Evolutionary conservation across 2,329 filamentous ascomycete species (phyloP), one percentile per base, ranked within the genome.

Genomic region (Ustilaginoidea virens): DNA sequence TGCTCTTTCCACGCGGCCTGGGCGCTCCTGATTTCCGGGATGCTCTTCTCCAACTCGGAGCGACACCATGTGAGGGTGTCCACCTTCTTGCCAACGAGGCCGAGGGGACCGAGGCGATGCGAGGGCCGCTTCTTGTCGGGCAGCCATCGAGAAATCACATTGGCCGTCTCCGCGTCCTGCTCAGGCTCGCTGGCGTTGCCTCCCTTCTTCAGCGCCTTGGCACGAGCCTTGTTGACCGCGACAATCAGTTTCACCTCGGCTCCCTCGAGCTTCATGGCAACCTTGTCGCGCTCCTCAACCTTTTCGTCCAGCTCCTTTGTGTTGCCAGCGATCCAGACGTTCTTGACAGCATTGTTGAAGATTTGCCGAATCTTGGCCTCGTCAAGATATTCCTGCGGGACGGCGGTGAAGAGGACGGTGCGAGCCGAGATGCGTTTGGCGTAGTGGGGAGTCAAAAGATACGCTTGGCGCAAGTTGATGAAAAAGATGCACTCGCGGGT

Each of bases 381-480:
- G 33, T 81, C 69, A 18, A 87, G 65, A 36, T 86, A 90, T 4
- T 78, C 67, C 20, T 71, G 58, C 0, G 87, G 86, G 1, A 93
- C 82, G 2, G 80, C 79, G 1, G 85, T 80, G 52, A 93, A 92
- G n/a, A 98, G 69, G 5, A 96, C 85, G 1, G 86, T 94, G 17
- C 85, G 73, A 1, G 86, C 85, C 0, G 87, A 94, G 23, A 96
- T 73, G 12, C 86, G 78, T 40, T 75, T 78, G 17, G 83, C 70
- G 46, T 92, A 87, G 28, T 80, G 63, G 1, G 81, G 83, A 2
- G 83, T 81, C 32, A 92, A 64, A n/a, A 86, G 71, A 57, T 92
- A 96, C 1, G 87, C 87, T 56, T 96, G 90, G 38, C 87, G 80
- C 29, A 96, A 57, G 44, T 92, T 92, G 58, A 94, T 81, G 53